These are phyloP conservation scores for Aphanomyces cochlioides DNA, from an alignment of 352 stramenopile species.

Conservation along the genomic window DNA sequence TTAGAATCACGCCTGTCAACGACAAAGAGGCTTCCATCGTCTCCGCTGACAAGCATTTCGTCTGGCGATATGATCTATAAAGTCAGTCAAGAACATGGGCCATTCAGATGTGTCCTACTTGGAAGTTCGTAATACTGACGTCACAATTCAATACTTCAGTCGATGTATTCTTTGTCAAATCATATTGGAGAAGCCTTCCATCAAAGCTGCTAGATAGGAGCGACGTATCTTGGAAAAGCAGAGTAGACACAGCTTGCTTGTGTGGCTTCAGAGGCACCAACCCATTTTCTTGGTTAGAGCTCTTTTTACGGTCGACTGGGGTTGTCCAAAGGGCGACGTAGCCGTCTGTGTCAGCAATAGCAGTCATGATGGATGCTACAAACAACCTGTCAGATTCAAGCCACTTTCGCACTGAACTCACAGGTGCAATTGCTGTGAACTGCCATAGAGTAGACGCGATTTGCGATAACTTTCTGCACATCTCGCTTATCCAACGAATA, in stretches of 20 bases:
- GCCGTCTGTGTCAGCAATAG: slow-evolving; percentile 68
- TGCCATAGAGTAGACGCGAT: slow-evolving; percentile 72
- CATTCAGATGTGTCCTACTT: neutral
- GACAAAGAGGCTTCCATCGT: slow-evolving; percentile 55
- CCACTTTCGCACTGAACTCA: no score
- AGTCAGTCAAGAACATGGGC: neutral
- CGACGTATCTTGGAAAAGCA: slow-evolving; percentile 65
- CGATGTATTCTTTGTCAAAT: slow-evolving; percentile 52
- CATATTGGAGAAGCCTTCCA: slow-evolving; percentile 60
- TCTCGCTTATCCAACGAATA: slow-evolving; percentile 53
- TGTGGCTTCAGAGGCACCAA: slow-evolving; percentile 71
- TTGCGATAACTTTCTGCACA: slow-evolving; percentile 65
- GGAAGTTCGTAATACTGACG: slow-evolving; percentile 59
- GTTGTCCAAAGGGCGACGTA: slow-evolving; percentile 67
- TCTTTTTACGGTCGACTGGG: slow-evolving; percentile 27
- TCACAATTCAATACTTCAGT: slow-evolving; percentile 51
- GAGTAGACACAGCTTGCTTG: slow-evolving; percentile 52
- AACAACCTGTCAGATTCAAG: no score
- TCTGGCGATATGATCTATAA: neutral
- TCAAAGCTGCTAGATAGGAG: slow-evolving; percentile 73
- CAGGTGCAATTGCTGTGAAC: slow-evolving; percentile 40
- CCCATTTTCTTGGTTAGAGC: slow-evolving; percentile 32
- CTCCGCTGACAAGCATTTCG: slow-evolving; percentile 51
- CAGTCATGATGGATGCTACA: slow-evolving; percentile 49
- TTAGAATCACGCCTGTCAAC: slow-evolving; percentile 50